Conservation (phyloP, 192 early-diverging fungal genomes). For the Phlyctochytrium bullatum region DNA sequence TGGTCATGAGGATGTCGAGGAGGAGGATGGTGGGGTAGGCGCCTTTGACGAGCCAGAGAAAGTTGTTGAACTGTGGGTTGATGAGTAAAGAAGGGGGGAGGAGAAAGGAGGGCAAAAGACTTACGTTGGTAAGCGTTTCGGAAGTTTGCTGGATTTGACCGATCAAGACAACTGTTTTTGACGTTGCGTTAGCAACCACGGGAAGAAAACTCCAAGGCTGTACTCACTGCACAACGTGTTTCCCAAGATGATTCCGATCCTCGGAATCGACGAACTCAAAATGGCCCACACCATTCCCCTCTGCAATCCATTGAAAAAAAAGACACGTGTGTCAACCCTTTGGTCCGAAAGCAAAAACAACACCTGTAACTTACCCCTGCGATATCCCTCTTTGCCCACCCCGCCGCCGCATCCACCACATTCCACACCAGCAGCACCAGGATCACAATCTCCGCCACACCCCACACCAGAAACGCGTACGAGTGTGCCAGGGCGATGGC, state of each 20-base stretch:
- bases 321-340: too few species aligned
- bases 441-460: conserved; percentile 28
- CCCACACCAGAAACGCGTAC: conserved; percentile 33
- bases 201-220: too few species aligned
- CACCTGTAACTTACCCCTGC: too few species aligned
- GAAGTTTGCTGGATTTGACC: conserved; percentile 12
- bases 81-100: neutral
- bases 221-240: conserved; percentile 11
- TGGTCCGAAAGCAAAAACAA: too few species aligned
- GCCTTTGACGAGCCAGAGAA: conserved; percentile 30
- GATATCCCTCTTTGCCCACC: neutral
- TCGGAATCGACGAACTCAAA: conserved; percentile 18
- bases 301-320: too few species aligned
- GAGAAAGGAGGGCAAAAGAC: neutral
- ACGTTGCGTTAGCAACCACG: neutral
- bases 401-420: conserved; percentile 2
- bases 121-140: neutral
- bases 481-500: conserved; percentile 25
- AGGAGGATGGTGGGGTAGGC: conserved; percentile 32
- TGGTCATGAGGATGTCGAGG: conserved; percentile 28
- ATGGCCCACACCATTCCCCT: conserved; percentile 5
- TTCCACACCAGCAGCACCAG: conserved; percentile 13
- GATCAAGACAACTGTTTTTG: conserved; percentile 17
- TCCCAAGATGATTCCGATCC: conserved; percentile 18
- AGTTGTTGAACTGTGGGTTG: neutral